phyloP scores from a whole-genome alignment of 805 yeast species.

The Candida namnaoensis region DNA sequence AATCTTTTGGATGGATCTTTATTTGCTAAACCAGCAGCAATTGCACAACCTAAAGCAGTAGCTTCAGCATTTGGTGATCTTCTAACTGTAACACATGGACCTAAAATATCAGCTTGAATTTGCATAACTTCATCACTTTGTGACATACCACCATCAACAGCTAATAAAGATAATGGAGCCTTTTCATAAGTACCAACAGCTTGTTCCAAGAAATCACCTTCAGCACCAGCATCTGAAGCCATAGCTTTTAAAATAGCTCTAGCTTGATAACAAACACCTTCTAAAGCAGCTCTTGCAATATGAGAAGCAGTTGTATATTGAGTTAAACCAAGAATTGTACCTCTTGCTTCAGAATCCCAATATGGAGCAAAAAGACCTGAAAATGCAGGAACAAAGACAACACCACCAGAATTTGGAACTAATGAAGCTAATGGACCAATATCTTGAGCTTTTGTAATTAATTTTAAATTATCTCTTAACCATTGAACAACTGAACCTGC shows the following conservation, averaged over 20 bases:
- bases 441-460: slow-evolving; percentile 76
- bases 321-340: slow-evolving; percentile 88
- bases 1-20: slow-evolving; percentile 45
- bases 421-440: slow-evolving; percentile 85
- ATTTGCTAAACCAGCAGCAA: slow-evolving; percentile 77
- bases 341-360: slow-evolving; percentile 91
- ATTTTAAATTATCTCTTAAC: slow-evolving; percentile 83
- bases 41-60: slow-evolving; percentile 93
- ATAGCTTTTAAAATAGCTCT: slow-evolving; percentile 85
- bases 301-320: slow-evolving; percentile 89
- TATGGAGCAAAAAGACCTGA: slow-evolving; percentile 93
- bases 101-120: slow-evolving; percentile 87
- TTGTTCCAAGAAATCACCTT: slow-evolving; percentile 45
- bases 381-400: slow-evolving; percentile 90
- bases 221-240: slow-evolving; percentile 73
- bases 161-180: slow-evolving; percentile 44
- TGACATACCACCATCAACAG: slow-evolving; percentile 96
- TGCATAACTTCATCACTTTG: slow-evolving; percentile 87
- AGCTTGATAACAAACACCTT: slow-evolving; percentile 92
- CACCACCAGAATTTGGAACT: slow-evolving; percentile 81
- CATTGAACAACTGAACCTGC: slow-evolving; percentile 94
- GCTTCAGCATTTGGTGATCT: slow-evolving; percentile 83
- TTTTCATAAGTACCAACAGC: slow-evolving; percentile 30
- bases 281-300: slow-evolving; percentile 89
- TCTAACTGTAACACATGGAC: slow-evolving; percentile 75